Conservation (phyloP, 2,329 filamentous ascomycete species). For the Alternaria sp. region DNA sequence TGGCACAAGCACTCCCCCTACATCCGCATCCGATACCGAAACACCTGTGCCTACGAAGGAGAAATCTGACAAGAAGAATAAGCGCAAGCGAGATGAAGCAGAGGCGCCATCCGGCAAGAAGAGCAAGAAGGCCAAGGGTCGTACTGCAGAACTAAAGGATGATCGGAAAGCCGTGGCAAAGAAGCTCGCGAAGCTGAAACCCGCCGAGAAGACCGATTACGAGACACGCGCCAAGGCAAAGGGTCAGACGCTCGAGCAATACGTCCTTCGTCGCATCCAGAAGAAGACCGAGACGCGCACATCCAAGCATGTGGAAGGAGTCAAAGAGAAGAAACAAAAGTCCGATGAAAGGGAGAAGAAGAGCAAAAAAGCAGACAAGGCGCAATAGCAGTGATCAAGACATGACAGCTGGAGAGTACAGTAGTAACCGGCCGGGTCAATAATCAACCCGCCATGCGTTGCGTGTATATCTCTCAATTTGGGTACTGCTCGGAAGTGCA, state of each 20-base stretch:
- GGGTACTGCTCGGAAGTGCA: background rate
- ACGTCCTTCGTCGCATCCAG: conserved; percentile 44
- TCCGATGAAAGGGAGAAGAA: background rate
- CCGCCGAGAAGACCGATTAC: conserved; percentile 43
- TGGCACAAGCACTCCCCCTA: conserved; percentile 40
- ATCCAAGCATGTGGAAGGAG: background rate
- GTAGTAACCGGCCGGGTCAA: background rate
- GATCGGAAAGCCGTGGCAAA: conserved; percentile 23
- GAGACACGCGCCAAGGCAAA: conserved; percentile 49
- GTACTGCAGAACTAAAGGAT: conserved; percentile 7
- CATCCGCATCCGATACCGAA: conserved; percentile 37
- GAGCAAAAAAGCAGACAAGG: conserved; percentile 10
- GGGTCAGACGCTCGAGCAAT: conserved; percentile 50
- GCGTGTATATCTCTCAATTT: background rate
- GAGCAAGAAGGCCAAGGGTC: conserved; percentile 24
- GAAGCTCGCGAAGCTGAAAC: conserved; percentile 41
- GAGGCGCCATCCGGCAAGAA: conserved; percentile 26
- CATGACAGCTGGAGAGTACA: background rate
- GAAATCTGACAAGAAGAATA: conserved; percentile 29
- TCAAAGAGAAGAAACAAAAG: conserved; percentile 5
- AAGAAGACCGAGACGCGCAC: conserved; percentile 42
- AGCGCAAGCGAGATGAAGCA: conserved; percentile 38
- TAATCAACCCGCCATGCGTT: background rate
- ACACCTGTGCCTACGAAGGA: conserved; percentile 14
- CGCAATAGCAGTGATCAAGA: background rate